Evolutionary conservation across 2,329 filamentous ascomycete species (phyloP).

Genomic region (Scortechinia acanthostroma): DNA sequence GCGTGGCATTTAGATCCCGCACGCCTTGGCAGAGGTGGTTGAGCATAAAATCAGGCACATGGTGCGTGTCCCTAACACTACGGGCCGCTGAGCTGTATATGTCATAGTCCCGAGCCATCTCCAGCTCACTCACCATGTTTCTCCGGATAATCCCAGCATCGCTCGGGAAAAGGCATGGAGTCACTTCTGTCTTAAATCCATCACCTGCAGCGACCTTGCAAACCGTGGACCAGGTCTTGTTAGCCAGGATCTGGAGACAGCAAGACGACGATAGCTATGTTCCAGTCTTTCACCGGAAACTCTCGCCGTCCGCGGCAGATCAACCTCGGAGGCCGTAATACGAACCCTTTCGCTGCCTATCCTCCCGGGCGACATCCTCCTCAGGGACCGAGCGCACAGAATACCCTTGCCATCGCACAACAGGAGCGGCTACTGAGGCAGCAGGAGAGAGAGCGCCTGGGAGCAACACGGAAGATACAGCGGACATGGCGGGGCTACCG

Average conservation of each 20-base stretch:
- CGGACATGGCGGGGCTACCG: constrained; percentile 74
- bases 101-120: too few species aligned
- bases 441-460: constrained; percentile 70
- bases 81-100: too few species aligned
- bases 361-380: constrained; percentile 21
- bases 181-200: too few species aligned
- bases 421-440: constrained; percentile 77
- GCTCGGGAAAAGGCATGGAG: neutral
- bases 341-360: constrained; percentile 70
- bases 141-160: too few species aligned
- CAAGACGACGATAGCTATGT: too few species aligned
- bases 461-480: constrained; percentile 70
- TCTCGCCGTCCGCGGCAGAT: constrained; percentile 82
- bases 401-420: constrained; percentile 77
- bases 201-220: too few species aligned
- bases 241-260: neutral
- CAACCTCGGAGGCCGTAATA: constrained; percentile 79
- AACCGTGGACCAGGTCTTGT: too few species aligned
- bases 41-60: too few species aligned
- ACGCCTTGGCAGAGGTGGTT: too few species aligned
- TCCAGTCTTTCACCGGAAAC: constrained; percentile 82
- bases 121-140: too few species aligned
- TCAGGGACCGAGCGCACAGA: constrained; percentile 57
- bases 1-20: too few species aligned
- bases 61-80: too few species aligned